A percentile compares a stretch with the other conserved stretches of the same genome.
Conservation (phyloP, 768 basidiomycete genomes). For the Mycena galopus region DNA sequence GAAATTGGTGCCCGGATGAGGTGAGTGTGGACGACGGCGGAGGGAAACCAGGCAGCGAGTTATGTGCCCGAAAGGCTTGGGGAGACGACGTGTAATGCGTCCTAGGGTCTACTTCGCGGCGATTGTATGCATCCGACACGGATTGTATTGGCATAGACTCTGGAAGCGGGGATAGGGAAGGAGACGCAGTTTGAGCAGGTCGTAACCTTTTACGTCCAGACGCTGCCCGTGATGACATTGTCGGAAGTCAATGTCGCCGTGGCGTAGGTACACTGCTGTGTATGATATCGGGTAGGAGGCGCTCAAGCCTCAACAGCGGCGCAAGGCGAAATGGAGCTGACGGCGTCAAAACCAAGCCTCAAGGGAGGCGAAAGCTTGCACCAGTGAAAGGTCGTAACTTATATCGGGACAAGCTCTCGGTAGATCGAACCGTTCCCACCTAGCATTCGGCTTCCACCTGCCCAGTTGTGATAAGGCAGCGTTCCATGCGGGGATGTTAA, state of each 20-base stretch:
- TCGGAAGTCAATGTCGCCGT: slow-evolving; percentile 7
- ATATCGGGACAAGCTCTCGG: slow-evolving; percentile 12
- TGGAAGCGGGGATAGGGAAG: background rate
- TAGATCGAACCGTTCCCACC: background rate
- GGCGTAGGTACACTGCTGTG: background rate
- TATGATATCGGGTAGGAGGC: background rate
- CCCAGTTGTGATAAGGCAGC: slow-evolving; percentile 14
- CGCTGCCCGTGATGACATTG: slow-evolving; percentile 35
- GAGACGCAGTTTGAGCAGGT: slow-evolving; percentile 7
- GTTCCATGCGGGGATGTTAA: slow-evolving; percentile 6
- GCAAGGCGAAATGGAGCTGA: background rate
- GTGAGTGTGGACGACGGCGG: slow-evolving; percentile 2
- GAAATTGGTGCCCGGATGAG: slow-evolving; percentile 15
- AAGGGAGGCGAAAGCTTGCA: slow-evolving; percentile 6
- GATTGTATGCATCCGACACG: too few relatives aligned
- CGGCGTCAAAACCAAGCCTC: background rate
- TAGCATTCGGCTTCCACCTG: slow-evolving; percentile 20
- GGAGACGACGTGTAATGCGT: slow-evolving; percentile 3
- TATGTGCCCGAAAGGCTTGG: background rate
- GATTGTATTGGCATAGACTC: background rate
- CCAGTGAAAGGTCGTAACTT: background rate
- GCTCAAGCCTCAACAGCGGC: too few relatives aligned
- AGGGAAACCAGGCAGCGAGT: background rate
- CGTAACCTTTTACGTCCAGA: slow-evolving; percentile 32
- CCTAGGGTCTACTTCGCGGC: background rate